Evolutionary conservation across 129 eudicot species (phyloP), one percentile per base, ranked within the genome.

Genomic region (Apium graveolens): DNA sequence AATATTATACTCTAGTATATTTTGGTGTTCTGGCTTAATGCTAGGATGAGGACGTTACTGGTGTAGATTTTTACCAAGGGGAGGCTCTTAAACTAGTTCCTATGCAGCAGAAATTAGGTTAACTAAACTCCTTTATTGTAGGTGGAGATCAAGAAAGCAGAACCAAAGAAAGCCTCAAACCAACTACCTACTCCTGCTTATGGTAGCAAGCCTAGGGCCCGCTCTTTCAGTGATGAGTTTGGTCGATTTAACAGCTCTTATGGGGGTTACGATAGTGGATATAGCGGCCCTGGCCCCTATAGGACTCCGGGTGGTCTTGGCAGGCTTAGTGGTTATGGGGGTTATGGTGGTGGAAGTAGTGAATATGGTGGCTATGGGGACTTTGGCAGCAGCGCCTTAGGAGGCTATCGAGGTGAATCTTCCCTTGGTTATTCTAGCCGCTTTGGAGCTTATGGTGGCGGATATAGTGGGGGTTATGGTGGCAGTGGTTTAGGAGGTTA

Each of bases 291-390:
- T 42, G 81, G 81, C 37, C 78, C 85, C 74, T 82, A 82, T 82
- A 82, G 85, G 68, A 60, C 81, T 41, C 85, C 85, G 14, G 85
- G 77, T 26, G 77, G 81, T 73, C 69, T 78, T 76, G 82, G 86
- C 80, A 89, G 93, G 84, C 81, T 83, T 74, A 86, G 89, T 76
- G 89, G 86, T 48, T 85, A 82, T 81, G 83, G 86, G 78, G 88
- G 91, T 21, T 88, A 85, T 83, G 91, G 89, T 60, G 34, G 83
- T 75, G 79, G 81, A 55, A 87, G 85, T 66, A 77, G 87, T 82
- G 92, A 88, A 3, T 84, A 81, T 80, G 88, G 84, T 49, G 88
- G 91, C 10, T 88, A 88, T 78, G 90, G 93, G 31, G 90, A 78
- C 42, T 85, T 46, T 75, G 76, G 77, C 43, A 74, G 91, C 83